Evolutionary conservation across 2,329 filamentous ascomycete species (phyloP).

Genomic region (Teratosphaeria epicoccoides): DNA sequence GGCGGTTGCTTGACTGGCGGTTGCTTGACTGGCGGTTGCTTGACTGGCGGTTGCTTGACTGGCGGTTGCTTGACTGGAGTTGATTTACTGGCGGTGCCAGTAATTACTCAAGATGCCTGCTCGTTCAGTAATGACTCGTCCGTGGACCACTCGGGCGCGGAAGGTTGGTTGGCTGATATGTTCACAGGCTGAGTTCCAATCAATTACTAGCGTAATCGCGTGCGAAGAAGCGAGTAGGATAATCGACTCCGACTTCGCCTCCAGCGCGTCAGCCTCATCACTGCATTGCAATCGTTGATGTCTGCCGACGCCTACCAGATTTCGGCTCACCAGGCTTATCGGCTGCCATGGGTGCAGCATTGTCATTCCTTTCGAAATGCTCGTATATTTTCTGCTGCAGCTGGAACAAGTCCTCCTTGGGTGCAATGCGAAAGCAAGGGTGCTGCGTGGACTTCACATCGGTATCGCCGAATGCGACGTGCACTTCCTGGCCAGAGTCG

Average conservation of each 20-base stretch:
- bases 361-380: conserved; percentile 40
- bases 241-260: conserved; percentile 47
- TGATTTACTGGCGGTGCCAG: too few relatives aligned
- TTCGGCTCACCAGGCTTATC: conserved; percentile 44
- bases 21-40: too few relatives aligned
- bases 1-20: too few relatives aligned
- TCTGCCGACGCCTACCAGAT: conserved; percentile 10
- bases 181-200: conserved; percentile 30
- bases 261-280: neutral
- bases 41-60: too few relatives aligned
- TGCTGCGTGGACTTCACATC: conserved; percentile 40
- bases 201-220: conserved; percentile 34
- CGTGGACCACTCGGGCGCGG: too few relatives aligned
- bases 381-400: conserved; percentile 42
- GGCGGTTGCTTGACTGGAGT: too few relatives aligned
- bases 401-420: conserved; percentile 36
- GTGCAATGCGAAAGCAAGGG: conserved; percentile 48
- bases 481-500: conserved; percentile 40
- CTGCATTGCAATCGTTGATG: conserved; percentile 18
- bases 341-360: conserved; percentile 42
- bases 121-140: too few relatives aligned
- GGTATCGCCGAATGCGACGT: conserved; percentile 41
- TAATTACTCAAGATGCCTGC: too few relatives aligned
- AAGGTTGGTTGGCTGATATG: neutral
- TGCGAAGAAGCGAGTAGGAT: conserved; percentile 52